A percentile compares a stretch with the other conserved stretches of the same genome.
Evolutionary conservation across 1,284 basidiomycete species (phyloP).

Genomic region (Rhodotorula glutinis): DNA sequence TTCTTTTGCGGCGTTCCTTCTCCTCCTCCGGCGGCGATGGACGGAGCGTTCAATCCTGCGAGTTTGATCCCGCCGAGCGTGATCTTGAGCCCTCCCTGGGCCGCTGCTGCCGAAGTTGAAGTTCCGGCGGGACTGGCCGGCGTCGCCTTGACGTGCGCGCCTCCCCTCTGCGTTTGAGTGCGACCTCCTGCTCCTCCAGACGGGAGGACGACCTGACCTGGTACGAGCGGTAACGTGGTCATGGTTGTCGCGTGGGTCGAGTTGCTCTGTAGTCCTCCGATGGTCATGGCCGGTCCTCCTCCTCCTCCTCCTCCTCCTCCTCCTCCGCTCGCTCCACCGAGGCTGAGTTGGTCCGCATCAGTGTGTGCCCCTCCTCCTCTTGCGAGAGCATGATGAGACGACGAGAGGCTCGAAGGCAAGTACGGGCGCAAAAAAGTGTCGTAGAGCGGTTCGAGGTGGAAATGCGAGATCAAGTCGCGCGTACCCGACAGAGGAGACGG

Average conservation of each 20-base stretch:
- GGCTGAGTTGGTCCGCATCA: neutral
- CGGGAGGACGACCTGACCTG: neutral
- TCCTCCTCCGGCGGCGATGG: neutral
- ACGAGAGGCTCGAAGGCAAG: constrained; percentile 20
- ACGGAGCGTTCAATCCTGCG: constrained; percentile 7
- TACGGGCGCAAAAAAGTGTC: constrained; percentile 41
- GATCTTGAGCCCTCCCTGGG: constrained; percentile 24
- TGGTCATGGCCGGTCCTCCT: too few species aligned
- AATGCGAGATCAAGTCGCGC: constrained; percentile 36
- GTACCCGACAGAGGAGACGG: constrained; percentile 36
- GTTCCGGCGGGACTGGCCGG: neutral
- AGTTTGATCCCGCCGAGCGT: constrained; percentile 34
- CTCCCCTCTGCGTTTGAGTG: neutral
- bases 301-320: too few species aligned
- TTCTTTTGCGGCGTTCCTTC: constrained; percentile 5
- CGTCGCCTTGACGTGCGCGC: neutral
- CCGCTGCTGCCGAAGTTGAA: neutral
- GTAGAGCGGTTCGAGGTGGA: constrained; percentile 36
- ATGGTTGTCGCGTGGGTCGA: neutral
- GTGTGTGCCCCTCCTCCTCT: too few species aligned
- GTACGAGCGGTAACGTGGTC: neutral
- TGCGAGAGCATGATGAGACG: too few species aligned
- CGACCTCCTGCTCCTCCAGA: too few species aligned
- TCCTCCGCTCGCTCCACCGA: neutral
- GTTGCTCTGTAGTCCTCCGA: too few species aligned